A percentile compares a stretch with the other conserved stretches of the same genome.
Evolutionary conservation across 306 rosid species (phyloP).

Genomic region (Oemleria cerasiformis): DNA sequence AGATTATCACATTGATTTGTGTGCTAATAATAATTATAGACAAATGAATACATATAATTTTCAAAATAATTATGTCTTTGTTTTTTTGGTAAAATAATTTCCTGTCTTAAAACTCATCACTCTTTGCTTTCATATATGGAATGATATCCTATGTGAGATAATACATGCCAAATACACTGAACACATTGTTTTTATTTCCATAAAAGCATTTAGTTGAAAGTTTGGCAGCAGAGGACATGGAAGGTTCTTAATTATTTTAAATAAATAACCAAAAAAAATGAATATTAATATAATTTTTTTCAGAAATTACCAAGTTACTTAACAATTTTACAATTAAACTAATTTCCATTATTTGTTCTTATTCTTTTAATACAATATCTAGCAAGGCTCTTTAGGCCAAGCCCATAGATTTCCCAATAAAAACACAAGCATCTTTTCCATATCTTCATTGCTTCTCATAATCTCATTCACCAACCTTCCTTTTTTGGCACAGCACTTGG

Average conservation of each 20-base stretch:
- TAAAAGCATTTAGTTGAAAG: slow-evolving; percentile 6
- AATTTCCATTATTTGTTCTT: background rate
- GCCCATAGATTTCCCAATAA: slow-evolving; percentile 16
- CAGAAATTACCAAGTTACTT: background rate
- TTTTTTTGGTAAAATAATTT: background rate
- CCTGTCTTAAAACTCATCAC: background rate
- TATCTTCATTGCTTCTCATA: background rate
- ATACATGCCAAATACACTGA: background rate
- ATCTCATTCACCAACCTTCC: slow-evolving; percentile 6
- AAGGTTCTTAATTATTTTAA: slow-evolving; percentile 9
- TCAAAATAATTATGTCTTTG: too few relatives aligned
- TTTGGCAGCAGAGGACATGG: slow-evolving; percentile 4
- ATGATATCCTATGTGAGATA: slow-evolving; percentile 4
- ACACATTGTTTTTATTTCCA: background rate
- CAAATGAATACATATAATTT: too few relatives aligned
- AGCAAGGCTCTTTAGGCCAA: background rate
- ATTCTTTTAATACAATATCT: background rate
- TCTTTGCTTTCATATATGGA: slow-evolving; percentile 10
- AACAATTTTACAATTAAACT: background rate
- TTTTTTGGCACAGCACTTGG: background rate
- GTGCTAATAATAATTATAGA: background rate
- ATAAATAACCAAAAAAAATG: background rate
- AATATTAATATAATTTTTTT: background rate
- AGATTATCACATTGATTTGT: background rate
- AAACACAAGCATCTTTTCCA: background rate